phyloP scores from a whole-genome alignment of 2,329 filamentous ascomycete species.

The Aureobasidium sp. region DNA sequence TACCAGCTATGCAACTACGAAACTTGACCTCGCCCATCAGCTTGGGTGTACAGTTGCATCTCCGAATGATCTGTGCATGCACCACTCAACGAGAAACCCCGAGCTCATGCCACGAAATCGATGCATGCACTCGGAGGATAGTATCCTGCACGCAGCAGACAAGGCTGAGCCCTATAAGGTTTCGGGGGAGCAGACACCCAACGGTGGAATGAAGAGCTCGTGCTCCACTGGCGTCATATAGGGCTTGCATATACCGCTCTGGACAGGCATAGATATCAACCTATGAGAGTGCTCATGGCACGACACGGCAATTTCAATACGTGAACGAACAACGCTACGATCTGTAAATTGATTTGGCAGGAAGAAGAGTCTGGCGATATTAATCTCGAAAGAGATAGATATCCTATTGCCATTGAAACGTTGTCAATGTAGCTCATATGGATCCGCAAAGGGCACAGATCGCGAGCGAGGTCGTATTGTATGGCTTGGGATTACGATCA shows the following conservation, averaged over 20 bases:
- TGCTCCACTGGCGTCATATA: background rate
- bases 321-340: background rate
- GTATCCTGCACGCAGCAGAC: background rate
- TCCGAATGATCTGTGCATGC: background rate
- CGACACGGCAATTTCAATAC: background rate
- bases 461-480: background rate
- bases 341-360: background rate
- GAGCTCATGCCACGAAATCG: background rate
- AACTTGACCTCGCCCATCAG: background rate
- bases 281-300: background rate
- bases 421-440: background rate
- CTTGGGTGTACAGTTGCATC: background rate
- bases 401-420: no score
- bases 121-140: conserved; percentile 2
- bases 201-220: background rate
- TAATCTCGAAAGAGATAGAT: no score
- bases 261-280: background rate
- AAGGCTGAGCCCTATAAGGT: conserved; percentile 8
- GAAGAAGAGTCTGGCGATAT: background rate
- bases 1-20: background rate
- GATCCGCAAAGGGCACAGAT: background rate
- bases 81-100: conserved; percentile 3
- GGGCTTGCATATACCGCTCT: background rate
- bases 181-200: conserved; percentile 10
- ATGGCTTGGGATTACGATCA: background rate